Evolutionary conservation across 2,329 filamentous ascomycete genomes (phyloP).

Genomic region (Alternaria novae-zelandiae): DNA sequence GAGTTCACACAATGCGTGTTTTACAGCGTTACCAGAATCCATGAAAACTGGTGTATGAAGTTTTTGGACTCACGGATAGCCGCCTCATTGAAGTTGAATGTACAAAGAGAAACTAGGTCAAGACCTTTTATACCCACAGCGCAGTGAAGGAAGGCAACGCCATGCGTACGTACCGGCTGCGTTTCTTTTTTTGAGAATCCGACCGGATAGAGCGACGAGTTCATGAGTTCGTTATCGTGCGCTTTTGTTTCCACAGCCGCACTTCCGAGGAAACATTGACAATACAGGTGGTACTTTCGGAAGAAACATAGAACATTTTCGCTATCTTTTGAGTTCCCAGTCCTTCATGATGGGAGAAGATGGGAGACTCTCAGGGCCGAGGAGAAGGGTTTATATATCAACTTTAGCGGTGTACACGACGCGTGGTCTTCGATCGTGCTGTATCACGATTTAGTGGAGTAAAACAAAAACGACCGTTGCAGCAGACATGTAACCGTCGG

Average conservation of each 20-base stretch:
- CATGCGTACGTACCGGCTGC: no score
- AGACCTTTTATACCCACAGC: neutral
- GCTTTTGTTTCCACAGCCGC: neutral
- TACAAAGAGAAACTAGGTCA: rapidly evolving
- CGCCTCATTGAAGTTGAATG: no score
- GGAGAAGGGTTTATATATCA: neutral
- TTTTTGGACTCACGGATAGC: no score
- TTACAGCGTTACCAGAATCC: no score
- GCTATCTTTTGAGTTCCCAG: neutral
- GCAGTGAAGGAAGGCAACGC: neutral
- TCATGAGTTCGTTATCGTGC: neutral
- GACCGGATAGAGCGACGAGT: neutral
- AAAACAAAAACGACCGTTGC: neutral
- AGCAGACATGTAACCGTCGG: neutral
- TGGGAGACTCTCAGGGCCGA: neutral
- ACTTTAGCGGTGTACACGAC: neutral
- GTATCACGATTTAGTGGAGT: no score
- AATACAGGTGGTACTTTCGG: rapidly evolving
- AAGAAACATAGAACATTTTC: rapidly evolving
- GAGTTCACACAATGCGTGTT: no score
- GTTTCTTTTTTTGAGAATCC: neutral
- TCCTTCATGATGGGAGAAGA: neutral
- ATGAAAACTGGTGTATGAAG: no score
- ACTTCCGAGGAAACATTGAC: neutral
- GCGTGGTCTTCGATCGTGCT: neutral